These are phyloP conservation scores for Blastobotrys buckinghamii DNA, from an alignment of 1,139 yeast genomes.

Conservation along the genomic window DNA sequence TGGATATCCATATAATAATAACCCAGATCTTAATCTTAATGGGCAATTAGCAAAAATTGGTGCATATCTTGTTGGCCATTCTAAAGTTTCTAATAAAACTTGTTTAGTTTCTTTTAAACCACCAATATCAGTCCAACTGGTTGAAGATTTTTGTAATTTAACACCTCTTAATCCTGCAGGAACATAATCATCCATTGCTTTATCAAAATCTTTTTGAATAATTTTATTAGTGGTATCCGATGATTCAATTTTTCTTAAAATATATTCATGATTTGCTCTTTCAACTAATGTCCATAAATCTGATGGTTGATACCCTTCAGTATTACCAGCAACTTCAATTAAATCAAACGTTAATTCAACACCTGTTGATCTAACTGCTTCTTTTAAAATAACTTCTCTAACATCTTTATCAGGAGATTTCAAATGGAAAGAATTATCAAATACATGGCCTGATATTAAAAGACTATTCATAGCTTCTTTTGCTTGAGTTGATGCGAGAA, in stretches of 20 bases:
- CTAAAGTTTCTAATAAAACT: slow-evolving; percentile 76
- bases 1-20: slow-evolving; percentile 88
- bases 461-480: slow-evolving; percentile 60
- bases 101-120: slow-evolving; percentile 75
- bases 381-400: slow-evolving; percentile 47
- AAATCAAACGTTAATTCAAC: slow-evolving; percentile 44
- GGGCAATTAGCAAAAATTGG: slow-evolving; percentile 91
- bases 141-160: slow-evolving; percentile 69
- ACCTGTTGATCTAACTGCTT: slow-evolving; percentile 37
- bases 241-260: slow-evolving; percentile 19
- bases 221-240: background rate
- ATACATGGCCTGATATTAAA: slow-evolving; percentile 61
- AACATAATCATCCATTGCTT: slow-evolving; percentile 59
- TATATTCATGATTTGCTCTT: slow-evolving; percentile 56
- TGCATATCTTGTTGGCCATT: slow-evolving; percentile 96
- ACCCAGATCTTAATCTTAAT: slow-evolving; percentile 79
- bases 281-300: slow-evolving; percentile 72
- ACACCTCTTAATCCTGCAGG: slow-evolving; percentile 87
- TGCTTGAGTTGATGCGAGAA: slow-evolving; percentile 55
- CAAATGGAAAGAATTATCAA: slow-evolving; percentile 58
- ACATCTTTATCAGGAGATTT: slow-evolving; percentile 66
- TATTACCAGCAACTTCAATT: slow-evolving; percentile 65
- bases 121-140: slow-evolving; percentile 85
- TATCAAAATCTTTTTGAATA: slow-evolving; percentile 40
- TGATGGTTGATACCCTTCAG: slow-evolving; percentile 86